phyloP scores from a whole-genome alignment of 768 basidiomycete genomes.

The Tylopilus rubrobrunneus region DNA sequence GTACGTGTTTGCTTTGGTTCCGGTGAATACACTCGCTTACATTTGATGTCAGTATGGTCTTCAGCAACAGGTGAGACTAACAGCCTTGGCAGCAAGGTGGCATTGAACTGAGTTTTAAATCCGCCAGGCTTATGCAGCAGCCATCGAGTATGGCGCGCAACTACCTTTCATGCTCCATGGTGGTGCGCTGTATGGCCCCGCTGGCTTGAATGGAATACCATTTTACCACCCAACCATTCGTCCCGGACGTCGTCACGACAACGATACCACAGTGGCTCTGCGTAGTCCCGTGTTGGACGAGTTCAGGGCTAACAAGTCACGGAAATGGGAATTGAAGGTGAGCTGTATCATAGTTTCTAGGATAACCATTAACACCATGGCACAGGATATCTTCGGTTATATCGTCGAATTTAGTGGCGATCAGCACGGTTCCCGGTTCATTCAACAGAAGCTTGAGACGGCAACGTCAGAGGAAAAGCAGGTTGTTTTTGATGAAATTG shows the following conservation, averaged over 20 bases:
- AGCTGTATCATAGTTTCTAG: constrained; percentile 18
- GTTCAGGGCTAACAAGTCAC: constrained; percentile 74
- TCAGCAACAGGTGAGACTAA: constrained; percentile 42
- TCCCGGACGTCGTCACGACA: constrained; percentile 43
- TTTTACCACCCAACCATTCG: constrained; percentile 40
- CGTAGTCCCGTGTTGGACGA: constrained; percentile 80
- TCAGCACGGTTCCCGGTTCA: constrained; percentile 97
- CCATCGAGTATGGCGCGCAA: constrained; percentile 47
- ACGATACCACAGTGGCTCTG: constrained; percentile 35
- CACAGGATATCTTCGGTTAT: constrained; percentile 80
- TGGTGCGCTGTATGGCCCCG: constrained; percentile 43
- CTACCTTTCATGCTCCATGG: constrained; percentile 43
- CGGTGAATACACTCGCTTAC: constrained; percentile 9
- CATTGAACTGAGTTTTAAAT: background rate
- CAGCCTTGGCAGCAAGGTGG: background rate
- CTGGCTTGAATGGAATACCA: constrained; percentile 30
- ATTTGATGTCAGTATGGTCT: constrained; percentile 35
- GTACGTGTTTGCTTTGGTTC: constrained; percentile 31
- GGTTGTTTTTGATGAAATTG: constrained; percentile 81
- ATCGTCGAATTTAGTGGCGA: constrained; percentile 91
- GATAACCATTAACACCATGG: constrained; percentile 2
- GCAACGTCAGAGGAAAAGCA: constrained; percentile 79
- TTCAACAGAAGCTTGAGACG: constrained; percentile 80
- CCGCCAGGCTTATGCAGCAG: constrained; percentile 38
- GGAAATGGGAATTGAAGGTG: constrained; percentile 81